Conservation (phyloP, 2,329 filamentous ascomycete species). For the Aspergillus caelatus region DNA sequence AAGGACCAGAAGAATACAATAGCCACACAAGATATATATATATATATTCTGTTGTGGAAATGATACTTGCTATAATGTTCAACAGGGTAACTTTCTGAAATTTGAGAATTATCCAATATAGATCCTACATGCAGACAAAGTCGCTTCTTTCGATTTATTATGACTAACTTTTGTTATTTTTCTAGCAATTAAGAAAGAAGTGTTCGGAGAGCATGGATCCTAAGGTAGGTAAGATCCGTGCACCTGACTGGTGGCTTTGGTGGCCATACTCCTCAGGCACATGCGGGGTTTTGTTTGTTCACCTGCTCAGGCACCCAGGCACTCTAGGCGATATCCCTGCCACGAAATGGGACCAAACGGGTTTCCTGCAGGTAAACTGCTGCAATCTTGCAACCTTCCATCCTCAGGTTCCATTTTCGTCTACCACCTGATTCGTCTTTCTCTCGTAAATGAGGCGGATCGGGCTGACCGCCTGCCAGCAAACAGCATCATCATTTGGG, state of each 20-base stretch:
- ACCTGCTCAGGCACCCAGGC: constrained; percentile 1
- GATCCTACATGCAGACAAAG: too few species aligned
- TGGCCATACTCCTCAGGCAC: constrained; percentile 1
- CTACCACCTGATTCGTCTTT: constrained; percentile 1
- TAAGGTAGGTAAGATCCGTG: background rate
- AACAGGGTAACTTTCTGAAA: too few species aligned
- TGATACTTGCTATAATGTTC: too few species aligned
- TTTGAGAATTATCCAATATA: too few species aligned
- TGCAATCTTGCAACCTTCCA: background rate
- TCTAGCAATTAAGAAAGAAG: too few species aligned
- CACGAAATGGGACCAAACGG: background rate
- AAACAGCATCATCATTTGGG: constrained; percentile 20
- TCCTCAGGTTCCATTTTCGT: background rate
- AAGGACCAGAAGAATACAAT: too few species aligned
- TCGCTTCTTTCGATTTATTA: too few species aligned
- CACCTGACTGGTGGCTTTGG: background rate
- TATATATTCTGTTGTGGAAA: too few species aligned
- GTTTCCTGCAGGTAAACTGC: background rate
- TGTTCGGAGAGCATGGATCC: background rate
- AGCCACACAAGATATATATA: too few species aligned
- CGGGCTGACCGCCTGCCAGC: constrained; percentile 18
- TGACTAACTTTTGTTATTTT: background rate
- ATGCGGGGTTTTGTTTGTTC: constrained; percentile 1
- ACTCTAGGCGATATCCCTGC: background rate
- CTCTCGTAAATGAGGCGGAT: constrained; percentile 15